Conservation (phyloP, 1,284 basidiomycete species). For the Lignosus rhinocerotis region DNA sequence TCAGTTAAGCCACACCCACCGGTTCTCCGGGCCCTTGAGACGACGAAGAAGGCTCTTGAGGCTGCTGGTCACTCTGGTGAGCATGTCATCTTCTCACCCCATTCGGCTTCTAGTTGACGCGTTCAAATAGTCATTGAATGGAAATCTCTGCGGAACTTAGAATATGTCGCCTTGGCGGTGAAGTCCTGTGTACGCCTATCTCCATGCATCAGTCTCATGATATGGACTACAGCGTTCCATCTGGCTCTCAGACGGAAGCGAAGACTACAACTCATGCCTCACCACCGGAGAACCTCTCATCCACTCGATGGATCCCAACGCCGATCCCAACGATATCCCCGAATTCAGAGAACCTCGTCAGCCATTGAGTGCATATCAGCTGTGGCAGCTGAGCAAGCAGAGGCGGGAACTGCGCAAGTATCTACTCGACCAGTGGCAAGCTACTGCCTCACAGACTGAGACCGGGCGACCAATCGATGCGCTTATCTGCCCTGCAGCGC, state of each 20-base stretch:
- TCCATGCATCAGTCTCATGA: neutral
- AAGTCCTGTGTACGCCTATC: neutral
- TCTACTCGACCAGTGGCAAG: slow-evolving; percentile 60
- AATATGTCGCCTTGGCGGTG: slow-evolving; percentile 18
- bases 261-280: slow-evolving; percentile 45
- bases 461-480: slow-evolving; percentile 68
- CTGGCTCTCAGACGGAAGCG: slow-evolving; percentile 42
- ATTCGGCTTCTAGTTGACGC: neutral
- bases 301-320: slow-evolving; percentile 38
- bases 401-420: slow-evolving; percentile 46
- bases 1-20: slow-evolving; percentile 51
- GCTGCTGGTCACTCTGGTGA: slow-evolving; percentile 47
- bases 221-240: slow-evolving; percentile 36
- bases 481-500: slow-evolving; percentile 56
- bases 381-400: slow-evolving; percentile 57
- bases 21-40: slow-evolving; percentile 46
- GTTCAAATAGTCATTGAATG: slow-evolving; percentile 36
- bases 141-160: slow-evolving; percentile 39
- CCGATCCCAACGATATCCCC: slow-evolving; percentile 24
- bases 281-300: slow-evolving; percentile 33
- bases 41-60: slow-evolving; percentile 44
- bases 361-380: slow-evolving; percentile 42
- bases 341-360: slow-evolving; percentile 22
- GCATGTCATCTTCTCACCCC: neutral
- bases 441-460: slow-evolving; percentile 45